Evolutionary conservation across 225 moss, liverwort and hornwort genomes (phyloP).

Genomic region (Polytrichum formosum): DNA sequence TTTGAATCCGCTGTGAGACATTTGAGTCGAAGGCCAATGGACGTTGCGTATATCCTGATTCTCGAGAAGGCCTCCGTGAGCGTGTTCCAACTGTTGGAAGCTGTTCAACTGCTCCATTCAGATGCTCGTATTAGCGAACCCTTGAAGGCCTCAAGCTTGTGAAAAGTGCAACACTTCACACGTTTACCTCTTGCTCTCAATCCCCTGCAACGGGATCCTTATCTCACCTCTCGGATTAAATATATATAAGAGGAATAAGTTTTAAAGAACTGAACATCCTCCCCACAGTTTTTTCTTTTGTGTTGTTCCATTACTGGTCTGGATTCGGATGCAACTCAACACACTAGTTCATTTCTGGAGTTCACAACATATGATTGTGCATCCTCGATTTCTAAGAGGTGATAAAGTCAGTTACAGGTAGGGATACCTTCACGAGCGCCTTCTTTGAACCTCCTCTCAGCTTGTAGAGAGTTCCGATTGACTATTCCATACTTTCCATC

Average conservation of each 20-base stretch:
- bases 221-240: too few species aligned
- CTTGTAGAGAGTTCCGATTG: not conserved
- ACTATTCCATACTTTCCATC: constrained; percentile 6
- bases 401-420: not conserved
- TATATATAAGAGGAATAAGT: too few species aligned
- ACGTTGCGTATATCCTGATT: constrained; percentile 9
- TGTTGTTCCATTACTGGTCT: not conserved
- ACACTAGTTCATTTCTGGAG: too few species aligned
- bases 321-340: not conserved
- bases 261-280: not conserved
- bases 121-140: not conserved
- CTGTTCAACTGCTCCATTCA: constrained; percentile 11
- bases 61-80: not conserved
- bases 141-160: constrained; percentile 1
- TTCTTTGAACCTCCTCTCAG: constrained; percentile 1
- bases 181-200: not conserved
- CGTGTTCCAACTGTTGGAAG: not conserved
- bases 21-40: constrained; percentile 20
- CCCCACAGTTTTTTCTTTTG: not conserved
- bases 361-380: too few species aligned
- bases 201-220: not conserved
- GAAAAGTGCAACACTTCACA: not conserved
- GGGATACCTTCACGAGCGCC: constrained; percentile 6
- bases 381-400: too few species aligned
- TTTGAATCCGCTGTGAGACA: constrained; percentile 21